Evolutionary conservation across 495 filamentous ascomycete species (phyloP).

Genomic region (Xylaria palmicola): DNA sequence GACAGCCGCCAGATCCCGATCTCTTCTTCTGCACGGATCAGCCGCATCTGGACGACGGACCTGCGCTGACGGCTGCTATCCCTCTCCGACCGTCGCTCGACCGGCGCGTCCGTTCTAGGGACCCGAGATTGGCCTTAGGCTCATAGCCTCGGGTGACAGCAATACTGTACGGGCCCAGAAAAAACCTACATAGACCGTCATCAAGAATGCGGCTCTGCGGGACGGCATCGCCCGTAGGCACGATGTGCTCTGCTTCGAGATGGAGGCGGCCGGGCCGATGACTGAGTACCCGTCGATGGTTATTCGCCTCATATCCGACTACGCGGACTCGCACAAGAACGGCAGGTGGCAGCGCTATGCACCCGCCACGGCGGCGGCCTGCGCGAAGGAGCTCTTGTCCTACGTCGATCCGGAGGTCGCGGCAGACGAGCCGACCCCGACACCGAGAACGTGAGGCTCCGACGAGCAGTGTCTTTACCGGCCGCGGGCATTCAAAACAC

Average conservation of each 20-base stretch:
- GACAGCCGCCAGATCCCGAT: background rate
- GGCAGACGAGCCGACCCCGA: too few relatives aligned
- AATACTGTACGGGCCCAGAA: too few relatives aligned
- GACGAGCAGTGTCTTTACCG: too few relatives aligned
- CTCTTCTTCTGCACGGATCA: background rate
- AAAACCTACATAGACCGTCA: too few relatives aligned
- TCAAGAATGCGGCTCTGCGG: background rate
- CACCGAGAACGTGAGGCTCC: too few relatives aligned
- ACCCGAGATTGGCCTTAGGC: background rate
- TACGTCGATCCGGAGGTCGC: background rate
- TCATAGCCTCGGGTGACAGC: background rate
- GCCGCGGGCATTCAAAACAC: too few relatives aligned
- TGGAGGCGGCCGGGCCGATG: background rate
- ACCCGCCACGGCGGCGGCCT: slow-evolving; percentile 22
- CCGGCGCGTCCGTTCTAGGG: background rate
- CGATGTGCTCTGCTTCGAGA: background rate
- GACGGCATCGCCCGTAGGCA: background rate
- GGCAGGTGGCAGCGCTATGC: slow-evolving; percentile 27
- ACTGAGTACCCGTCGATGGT: slow-evolving; percentile 23
- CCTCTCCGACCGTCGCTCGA: background rate
- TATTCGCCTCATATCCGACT: slow-evolving; percentile 41
- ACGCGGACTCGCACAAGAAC: slow-evolving; percentile 36
- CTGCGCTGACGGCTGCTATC: background rate
- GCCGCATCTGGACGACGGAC: background rate
- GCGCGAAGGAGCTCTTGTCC: background rate